Conservation (phyloP, 164 flowering plant species). For the Paratinospora sagittata region DNA sequence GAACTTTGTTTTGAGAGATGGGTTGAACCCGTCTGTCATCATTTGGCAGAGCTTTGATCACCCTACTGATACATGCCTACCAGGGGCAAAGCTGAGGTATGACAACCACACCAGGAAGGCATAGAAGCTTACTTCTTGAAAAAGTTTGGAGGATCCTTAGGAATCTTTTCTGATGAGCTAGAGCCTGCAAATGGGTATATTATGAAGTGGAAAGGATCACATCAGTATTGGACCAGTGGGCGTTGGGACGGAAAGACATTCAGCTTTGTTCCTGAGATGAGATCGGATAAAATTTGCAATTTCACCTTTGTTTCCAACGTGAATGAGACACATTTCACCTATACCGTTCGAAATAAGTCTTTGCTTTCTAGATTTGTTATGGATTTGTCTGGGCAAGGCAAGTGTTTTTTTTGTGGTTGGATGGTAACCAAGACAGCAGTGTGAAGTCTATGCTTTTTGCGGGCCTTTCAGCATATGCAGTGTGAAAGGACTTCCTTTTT, state of each 20-base stretch:
- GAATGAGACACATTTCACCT: conserved; percentile 18
- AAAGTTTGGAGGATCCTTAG: conserved; percentile 50
- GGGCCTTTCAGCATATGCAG: conserved; percentile 22
- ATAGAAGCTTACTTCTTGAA: conserved; percentile 55
- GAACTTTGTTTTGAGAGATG: conserved; percentile 23
- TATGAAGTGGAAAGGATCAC: conserved; percentile 4
- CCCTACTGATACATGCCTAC: conserved; percentile 31
- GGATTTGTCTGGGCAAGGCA: conserved; percentile 16
- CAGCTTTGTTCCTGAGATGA: conserved; percentile 20
- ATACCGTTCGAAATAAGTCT: conserved; percentile 3
- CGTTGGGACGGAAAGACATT: conserved; percentile 19
- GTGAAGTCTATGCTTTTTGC: conserved; percentile 21
- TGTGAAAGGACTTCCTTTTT: not conserved
- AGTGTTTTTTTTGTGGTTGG: conserved; percentile 15
- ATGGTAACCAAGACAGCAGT: not conserved
- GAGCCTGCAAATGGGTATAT: conserved; percentile 5
- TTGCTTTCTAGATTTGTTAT: conserved; percentile 9
- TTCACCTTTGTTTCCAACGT: conserved; percentile 14
- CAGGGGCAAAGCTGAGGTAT: conserved; percentile 41
- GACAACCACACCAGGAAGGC: conserved; percentile 28
- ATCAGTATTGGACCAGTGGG: conserved; percentile 19
- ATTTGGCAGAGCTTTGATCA: conserved; percentile 72
- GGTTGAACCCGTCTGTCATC: conserved; percentile 16
- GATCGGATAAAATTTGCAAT: conserved; percentile 3
- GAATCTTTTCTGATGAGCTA: conserved; percentile 26